Base-by-base conservation (phyloP, 371 early-diverging fungal genomes). In the Mucor plumbeus region DNA sequence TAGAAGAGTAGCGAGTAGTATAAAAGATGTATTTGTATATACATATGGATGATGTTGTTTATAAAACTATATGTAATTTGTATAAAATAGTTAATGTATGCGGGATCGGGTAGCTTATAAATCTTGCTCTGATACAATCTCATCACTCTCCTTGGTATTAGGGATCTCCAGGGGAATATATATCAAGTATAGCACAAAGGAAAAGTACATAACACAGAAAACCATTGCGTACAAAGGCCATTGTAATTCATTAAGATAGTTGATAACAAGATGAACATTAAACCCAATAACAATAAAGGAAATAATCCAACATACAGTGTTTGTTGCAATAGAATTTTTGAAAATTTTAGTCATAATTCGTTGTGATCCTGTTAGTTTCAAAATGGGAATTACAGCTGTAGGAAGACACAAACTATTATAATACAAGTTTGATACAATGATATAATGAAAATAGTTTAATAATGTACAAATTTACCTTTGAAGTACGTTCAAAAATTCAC, bases 401-500 rank as follows among this genome's bases (percentile, higher is more conserved):
- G 92, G 92, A 58, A 92, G 83, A 68, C 90, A 90, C 0, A 92
- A 69, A 54, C 89, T 82, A 63, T 36, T 53, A 14, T 31, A 26
- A 38, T 31, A 63, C 17, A 33, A n/a, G 44, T 7, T 44, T 17
- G n/a, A 17, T 44, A 15, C n/a, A n/a, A 14, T 15, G 3, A 17
- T 8, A 44, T 17, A 5, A 5, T n/a, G 1, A 7, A 0, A 4
- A 11, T 21, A 26, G 0, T 11, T 10, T 21, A 50, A 26, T 21
- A 50, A 50, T 11, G 3, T 19, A 19, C 38, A 10, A 4, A 15
- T 40, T 59, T 74, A 80, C 83, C 83, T 87, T 69, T 90, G 91
- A n/a, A 91, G 67, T 5, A 90, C 90, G 63, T 91, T 89, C 55
- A 90, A 71, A 4, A 89, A 77, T 72, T 90, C 90, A 26, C 90